Conservation (phyloP, 2,329 filamentous ascomycete species). For the Phialophora chinensis region DNA sequence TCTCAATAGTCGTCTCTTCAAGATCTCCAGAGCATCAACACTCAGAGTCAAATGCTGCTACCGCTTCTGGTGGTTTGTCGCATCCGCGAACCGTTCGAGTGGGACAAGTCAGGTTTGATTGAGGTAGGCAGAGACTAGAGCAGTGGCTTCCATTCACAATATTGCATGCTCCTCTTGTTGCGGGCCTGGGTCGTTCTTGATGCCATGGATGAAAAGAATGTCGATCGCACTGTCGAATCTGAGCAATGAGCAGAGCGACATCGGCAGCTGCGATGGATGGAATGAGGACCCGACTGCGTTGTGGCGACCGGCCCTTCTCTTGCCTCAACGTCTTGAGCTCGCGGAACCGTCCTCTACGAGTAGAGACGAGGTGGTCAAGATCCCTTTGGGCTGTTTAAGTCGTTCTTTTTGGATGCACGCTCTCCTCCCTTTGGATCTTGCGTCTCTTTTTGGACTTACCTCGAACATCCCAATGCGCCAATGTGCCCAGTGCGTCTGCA, state of each 20-base stretch:
- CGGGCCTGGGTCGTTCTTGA: neutral
- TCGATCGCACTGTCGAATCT: neutral
- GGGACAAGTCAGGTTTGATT: neutral
- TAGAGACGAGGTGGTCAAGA: constrained; percentile 5
- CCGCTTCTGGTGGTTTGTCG: neutral
- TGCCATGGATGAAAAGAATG: neutral
- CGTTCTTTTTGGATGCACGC: constrained; percentile 37
- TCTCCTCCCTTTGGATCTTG: constrained; percentile 28
- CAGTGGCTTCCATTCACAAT: neutral
- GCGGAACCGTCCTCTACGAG: constrained; percentile 1
- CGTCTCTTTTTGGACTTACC: constrained; percentile 31
- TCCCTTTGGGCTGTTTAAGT: constrained; percentile 21
- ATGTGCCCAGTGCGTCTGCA: constrained; percentile 32
- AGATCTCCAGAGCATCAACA: neutral
- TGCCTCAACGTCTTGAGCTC: neutral
- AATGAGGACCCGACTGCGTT: constrained; percentile 8
- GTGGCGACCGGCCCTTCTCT: neutral
- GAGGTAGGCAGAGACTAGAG: neutral
- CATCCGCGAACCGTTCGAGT: neutral
- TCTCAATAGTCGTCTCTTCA: neutral
- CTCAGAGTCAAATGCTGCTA: neutral
- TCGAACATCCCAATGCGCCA: constrained; percentile 30
- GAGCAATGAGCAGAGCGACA: neutral
- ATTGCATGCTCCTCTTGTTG: neutral
- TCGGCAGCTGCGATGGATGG: constrained; percentile 16